phyloP scores from a whole-genome alignment of 2,329 filamentous ascomycete species.

The Aspergillus sp. region DNA sequence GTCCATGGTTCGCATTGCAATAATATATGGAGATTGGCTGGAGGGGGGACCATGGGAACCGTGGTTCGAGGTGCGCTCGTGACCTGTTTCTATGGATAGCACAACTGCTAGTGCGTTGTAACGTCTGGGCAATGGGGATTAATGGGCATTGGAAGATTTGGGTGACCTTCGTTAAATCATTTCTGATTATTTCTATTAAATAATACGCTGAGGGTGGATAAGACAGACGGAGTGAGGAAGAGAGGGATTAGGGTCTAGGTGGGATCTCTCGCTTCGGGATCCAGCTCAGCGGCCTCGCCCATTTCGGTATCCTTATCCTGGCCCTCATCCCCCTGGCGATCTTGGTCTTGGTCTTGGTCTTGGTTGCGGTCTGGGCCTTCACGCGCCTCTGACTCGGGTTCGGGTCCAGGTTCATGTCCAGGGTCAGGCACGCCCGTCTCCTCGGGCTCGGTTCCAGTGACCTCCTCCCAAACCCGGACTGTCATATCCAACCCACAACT shows the following conservation, averaged over 20 bases:
- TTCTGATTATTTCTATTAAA: background rate
- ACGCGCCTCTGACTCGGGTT: background rate
- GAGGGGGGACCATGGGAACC: background rate
- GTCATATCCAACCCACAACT: conserved; percentile 64
- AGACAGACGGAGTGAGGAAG: too few relatives aligned
- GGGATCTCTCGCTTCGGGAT: background rate
- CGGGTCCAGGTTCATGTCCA: background rate
- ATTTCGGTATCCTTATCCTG: conserved; percentile 13
- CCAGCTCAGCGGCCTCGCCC: conserved; percentile 8
- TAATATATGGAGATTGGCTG: conserved; percentile 1
- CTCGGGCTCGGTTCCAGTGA: background rate
- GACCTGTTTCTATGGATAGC: too few relatives aligned
- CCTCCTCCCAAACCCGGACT: conserved; percentile 61
- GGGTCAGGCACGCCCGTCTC: background rate
- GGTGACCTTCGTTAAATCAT: background rate
- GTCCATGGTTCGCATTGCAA: background rate
- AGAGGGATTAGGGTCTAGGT: background rate
- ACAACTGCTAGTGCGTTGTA: background rate
- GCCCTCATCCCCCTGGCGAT: background rate
- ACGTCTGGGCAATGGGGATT: background rate
- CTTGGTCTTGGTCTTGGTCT: background rate
- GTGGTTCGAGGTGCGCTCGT: background rate
- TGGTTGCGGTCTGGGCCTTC: background rate
- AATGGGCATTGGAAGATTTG: background rate
- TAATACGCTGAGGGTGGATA: background rate